Evolutionary conservation across 192 early-diverging fungal genomes (phyloP).

Genomic region (Chytriomyces sp.): DNA sequence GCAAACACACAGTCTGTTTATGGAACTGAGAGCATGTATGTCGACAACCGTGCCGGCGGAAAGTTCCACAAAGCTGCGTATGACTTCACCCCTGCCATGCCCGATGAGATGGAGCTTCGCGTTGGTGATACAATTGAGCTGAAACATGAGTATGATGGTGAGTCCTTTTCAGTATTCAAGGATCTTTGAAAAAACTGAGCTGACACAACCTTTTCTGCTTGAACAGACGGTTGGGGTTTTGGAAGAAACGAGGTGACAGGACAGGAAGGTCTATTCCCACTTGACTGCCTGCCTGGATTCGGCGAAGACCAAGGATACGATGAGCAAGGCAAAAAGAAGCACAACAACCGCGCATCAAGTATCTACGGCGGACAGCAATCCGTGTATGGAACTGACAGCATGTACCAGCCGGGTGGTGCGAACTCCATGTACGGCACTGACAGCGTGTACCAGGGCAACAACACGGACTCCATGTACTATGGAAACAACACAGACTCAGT

Average conservation of each 20-base stretch:
- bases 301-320: slow-evolving; percentile 1
- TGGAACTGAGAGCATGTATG: not conserved
- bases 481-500: slow-evolving; percentile 19
- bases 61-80: too few species aligned
- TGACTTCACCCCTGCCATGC: slow-evolving; percentile 15
- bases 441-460: not conserved
- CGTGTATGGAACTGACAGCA: not conserved
- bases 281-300: not conserved
- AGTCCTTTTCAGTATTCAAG: too few species aligned
- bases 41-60: not conserved
- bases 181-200: slow-evolving; percentile 22
- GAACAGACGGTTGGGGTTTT: slow-evolving; percentile 2
- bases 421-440: not conserved
- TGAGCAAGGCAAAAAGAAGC: slow-evolving; percentile 13
- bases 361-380: slow-evolving; percentile 5
- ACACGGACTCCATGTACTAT: not conserved
- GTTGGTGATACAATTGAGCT: slow-evolving; percentile 3
- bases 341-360: slow-evolving; percentile 5
- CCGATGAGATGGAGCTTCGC: slow-evolving; percentile 24
- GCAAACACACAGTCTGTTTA: not conserved
- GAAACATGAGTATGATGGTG: not conserved
- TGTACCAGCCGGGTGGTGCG: not conserved
- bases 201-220: not conserved
- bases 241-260: slow-evolving; percentile 20
- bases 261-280: slow-evolving; percentile 5